phyloP scores from a whole-genome alignment of 768 basidiomycete species.

The Tricholoma flavovirens region DNA sequence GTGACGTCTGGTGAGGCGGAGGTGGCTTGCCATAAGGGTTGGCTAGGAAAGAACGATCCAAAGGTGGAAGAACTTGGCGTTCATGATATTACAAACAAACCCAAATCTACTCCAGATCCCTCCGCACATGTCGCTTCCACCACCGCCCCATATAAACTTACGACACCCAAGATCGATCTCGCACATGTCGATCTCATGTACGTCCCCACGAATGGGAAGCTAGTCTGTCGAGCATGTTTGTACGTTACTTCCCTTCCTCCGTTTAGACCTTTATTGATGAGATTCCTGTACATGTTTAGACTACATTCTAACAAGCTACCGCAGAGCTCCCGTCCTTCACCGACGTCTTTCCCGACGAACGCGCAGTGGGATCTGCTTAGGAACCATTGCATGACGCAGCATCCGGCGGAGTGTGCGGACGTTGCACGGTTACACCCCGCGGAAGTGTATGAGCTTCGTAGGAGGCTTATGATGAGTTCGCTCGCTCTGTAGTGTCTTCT shows the following conservation, averaged over 20 bases:
- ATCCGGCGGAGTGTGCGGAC: conserved; percentile 31
- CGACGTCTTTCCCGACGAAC: conserved; percentile 20
- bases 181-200: conserved; percentile 36
- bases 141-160: background rate
- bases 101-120: background rate
- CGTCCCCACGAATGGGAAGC: conserved; percentile 19
- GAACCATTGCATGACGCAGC: conserved; percentile 26
- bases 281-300: background rate
- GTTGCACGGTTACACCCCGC: conserved; percentile 28
- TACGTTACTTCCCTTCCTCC: conserved; percentile 16
- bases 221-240: conserved; percentile 36
- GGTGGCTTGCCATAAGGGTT: too few species aligned
- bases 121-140: background rate
- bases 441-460: conserved; percentile 29
- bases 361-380: conserved; percentile 32
- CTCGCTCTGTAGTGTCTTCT: background rate
- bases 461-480: conserved; percentile 14
- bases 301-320: conserved; percentile 1
- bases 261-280: background rate
- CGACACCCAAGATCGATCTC: conserved; percentile 15
- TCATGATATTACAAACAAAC: background rate
- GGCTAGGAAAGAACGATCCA: background rate
- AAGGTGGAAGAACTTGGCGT: background rate
- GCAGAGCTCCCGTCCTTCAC: background rate
- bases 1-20: background rate